Evolutionary conservation across 108 stramenopile genomes (phyloP), one percentile per base, ranked within the genome.

Genomic region (Fragilariopsis cylindrus): DNA sequence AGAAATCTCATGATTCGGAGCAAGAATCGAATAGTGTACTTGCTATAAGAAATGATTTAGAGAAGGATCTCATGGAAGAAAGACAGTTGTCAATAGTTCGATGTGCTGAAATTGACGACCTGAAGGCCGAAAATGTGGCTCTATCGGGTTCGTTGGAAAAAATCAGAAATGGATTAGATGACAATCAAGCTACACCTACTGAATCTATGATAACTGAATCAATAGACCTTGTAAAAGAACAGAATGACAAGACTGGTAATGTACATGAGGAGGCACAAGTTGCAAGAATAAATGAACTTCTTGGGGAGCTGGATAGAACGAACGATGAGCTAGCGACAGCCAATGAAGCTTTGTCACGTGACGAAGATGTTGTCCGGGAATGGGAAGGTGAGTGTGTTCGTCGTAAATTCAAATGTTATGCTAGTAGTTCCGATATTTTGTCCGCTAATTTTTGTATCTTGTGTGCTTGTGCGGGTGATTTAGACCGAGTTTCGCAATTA

Each of bases 401-500:
- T 30, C 30, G 30, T 30, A 30, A 30, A 30, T 30, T 30, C 30
- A 30, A 30, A 30, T 30, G 30, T 30, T 30, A 30, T 30, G 30
- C 30, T 30, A 30, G 30, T 30, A 30, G 30, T 30, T 30, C 30
- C 30, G 30, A 30, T 0, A 30, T 30, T 30, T 30, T 30, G 30
- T 30, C 30, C 30, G 30, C 30, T 30, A 30, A 30, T 30, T 30
- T 30, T 30, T 30, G 30, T 30, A 30, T 30, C 30, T 30, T 30
- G 30, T 30, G 30, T 30, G 30, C 30, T 30, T 30, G 30, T 30
- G 30, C 30, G 30, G 30, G 30, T 30, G 30, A 30, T 11, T 62
- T 60, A 46, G 78, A 76, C 57, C 78, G 75, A 16, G 73, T 79
- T 21, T 67, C 76, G 13, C 60, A 60, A 48, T 58, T 82, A 53